Evolutionary conservation across 2,329 filamentous ascomycete species (phyloP), one percentile per base, ranked within the genome.

Genomic region (Chaetomium globosum): DNA sequence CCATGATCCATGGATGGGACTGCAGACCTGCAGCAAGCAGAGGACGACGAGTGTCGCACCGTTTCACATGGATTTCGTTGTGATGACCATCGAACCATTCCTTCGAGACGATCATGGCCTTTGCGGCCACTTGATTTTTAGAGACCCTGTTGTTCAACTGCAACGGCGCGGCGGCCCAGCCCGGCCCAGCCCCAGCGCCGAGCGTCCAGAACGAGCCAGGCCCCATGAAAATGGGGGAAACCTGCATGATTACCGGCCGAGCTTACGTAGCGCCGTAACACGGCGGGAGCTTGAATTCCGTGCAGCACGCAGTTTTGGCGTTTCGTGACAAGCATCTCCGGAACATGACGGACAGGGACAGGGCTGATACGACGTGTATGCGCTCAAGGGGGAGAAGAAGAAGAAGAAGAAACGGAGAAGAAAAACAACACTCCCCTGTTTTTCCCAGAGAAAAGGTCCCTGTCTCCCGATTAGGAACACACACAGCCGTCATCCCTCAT

Each of bases 131-230:
- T 48, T 10, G 46, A 48, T 48, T 48, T 48, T n/a, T n/a, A 48
- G 46, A 21, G 46, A n/a, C 46, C 46, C 13, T 12, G 30, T 26
- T 30, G 12, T 21, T n/a, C 13, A 1, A 28, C 59, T 62, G 59
- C 59, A 51, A 57, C 46, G 46, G 30, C 43, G 12, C 54, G 19
- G 21, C 60, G 36, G 48, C 46, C 61, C 54, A 59, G 49, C 56
- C 51, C 51, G 62, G 62, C 23, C 62, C 39, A 66, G 64, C 49
- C 64, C 60, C 59, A 49, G 52, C 49, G 65, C 65, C 65, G 58
- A 64, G 65, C 61, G 51, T 52, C 65, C 65, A 67, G 65, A 67
- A 64, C 65, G 36, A 30, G 21, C 43, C 54, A 26, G 65, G 19
- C 65, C 61, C 60, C n/a, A 12, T 12, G 13, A 51, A 39, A 59